Evolutionary conservation across 139 green algal genomes (phyloP), one percentile per base, ranked within the genome.

Genomic region (Desmodesmus armatus): DNA sequence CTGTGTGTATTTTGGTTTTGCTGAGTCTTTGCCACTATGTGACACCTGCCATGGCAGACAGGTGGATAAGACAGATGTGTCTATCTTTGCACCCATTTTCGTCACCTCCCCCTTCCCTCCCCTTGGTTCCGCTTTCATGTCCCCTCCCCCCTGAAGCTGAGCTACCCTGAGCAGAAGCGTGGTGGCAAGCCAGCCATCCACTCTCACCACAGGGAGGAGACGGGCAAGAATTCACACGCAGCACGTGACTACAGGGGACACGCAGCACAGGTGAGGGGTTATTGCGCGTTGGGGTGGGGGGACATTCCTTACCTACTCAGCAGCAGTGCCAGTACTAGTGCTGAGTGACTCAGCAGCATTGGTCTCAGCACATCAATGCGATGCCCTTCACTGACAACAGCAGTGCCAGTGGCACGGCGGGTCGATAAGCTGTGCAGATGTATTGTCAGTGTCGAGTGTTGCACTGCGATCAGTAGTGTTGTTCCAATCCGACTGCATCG

Each of bases 201-300:
- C 74, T 70, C 40, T 49, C 17, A 44, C 9, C 74, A 62, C 86
- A 81, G 84, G 49, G 9, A 84, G 31, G 60, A 87, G 25, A 90
- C 86, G 0, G 86, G 86, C 15, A 19, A 27, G 5, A 90, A 87
- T 39, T 11, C 75, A 3, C 80, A 87, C 43, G 39, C 62, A 0
- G 86, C 80, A 4, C 80, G 85, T 51, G 80, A 90, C 80, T 85
- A 87, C 65, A 67, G 49, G 21, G 27, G 60, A 17, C 78, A 84
- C 37, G 78, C 78, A 55, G 47, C 43, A 35, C 62, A 84, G 78
- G 78, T 84, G 37, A 21, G 63, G 29, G 9, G 58, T 13, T 29
- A n/a, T 25, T 33, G n/a, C n/a, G n/a, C n/a, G n/a, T n/a, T 25
- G 58, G 29, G 58, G 17, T 67, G 23, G 23, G n/a, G 13, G 2